Conservation (phyloP, 2,329 filamentous ascomycete genomes). For the Penicillium sclerotigenum region DNA sequence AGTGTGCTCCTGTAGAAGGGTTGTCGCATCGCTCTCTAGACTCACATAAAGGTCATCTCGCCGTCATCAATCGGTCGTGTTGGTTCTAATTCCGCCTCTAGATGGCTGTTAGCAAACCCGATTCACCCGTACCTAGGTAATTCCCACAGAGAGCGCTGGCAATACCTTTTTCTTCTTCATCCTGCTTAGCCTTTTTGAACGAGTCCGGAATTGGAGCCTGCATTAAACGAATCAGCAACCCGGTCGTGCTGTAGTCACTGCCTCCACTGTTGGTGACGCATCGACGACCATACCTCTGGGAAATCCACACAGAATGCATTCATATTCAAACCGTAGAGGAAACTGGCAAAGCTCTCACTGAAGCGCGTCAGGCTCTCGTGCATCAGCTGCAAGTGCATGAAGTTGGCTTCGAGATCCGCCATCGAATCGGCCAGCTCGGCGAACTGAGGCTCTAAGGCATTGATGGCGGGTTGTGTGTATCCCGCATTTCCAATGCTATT, state of each 20-base stretch:
- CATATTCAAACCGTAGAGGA: slow-evolving; percentile 96
- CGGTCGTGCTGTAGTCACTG: neutral
- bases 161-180: slow-evolving; percentile 49
- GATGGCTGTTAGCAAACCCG: slow-evolving; percentile 11
- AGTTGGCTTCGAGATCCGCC: slow-evolving; percentile 93
- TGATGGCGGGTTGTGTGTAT: slow-evolving; percentile 62
- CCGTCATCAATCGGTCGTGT: slow-evolving; percentile 47
- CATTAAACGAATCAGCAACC: neutral
- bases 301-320: slow-evolving; percentile 99
- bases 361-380: slow-evolving; percentile 92
- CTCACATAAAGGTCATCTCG: slow-evolving; percentile 83
- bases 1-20: neutral
- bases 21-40: slow-evolving; percentile 8
- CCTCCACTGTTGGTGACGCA: neutral
- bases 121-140: neutral
- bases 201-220: slow-evolving; percentile 81
- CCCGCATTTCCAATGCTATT: slow-evolving; percentile 31
- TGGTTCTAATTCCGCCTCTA: slow-evolving; percentile 35
- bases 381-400: slow-evolving; percentile 96
- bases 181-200: slow-evolving; percentile 65
- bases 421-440: slow-evolving; percentile 90
- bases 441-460: slow-evolving; percentile 82
- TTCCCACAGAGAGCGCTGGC: neutral
- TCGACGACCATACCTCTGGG: slow-evolving; percentile 64
- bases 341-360: slow-evolving; percentile 92